Percentiles rank a stretch among this genome's conserved stretches.
These are phyloP conservation scores for Aspergillus fumigatiaffinis DNA, from an alignment of 2,329 filamentous ascomycete genomes.

Conservation along the genomic window DNA sequence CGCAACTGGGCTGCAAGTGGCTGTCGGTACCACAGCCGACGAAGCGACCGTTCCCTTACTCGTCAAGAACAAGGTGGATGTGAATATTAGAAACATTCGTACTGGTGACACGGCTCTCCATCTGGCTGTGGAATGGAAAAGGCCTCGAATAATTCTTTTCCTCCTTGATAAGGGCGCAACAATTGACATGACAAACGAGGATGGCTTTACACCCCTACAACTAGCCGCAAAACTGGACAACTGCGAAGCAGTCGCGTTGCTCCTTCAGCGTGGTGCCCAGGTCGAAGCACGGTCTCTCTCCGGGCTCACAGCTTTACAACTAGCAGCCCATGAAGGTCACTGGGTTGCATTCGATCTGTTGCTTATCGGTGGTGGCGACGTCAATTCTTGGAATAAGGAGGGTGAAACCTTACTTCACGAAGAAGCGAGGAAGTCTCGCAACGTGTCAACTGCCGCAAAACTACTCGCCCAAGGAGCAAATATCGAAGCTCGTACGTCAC, in stretches of 20 bases:
- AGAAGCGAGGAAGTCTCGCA: constrained; percentile 15
- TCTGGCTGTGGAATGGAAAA: constrained; percentile 19
- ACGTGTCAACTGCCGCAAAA: constrained; percentile 16
- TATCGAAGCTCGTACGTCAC: constrained; percentile 23
- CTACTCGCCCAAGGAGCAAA: constrained; percentile 25
- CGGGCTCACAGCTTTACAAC: constrained; percentile 25
- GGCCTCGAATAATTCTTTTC: constrained; percentile 25
- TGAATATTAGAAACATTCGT: constrained; percentile 20
- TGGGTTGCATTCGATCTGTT: constrained; percentile 31
- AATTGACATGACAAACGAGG: constrained; percentile 20
- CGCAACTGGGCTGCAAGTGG: constrained; percentile 19
- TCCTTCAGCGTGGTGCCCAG: constrained; percentile 23
- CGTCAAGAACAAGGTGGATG: constrained; percentile 21
- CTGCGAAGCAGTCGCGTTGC: constrained; percentile 25
- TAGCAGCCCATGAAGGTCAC: constrained; percentile 19
- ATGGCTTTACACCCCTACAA: constrained; percentile 27
- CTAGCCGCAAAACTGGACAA: constrained; percentile 26
- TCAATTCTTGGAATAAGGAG: constrained; percentile 27
- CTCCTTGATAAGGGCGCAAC: constrained; percentile 27
- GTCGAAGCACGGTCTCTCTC: constrained; percentile 20
- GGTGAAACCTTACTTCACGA: constrained; percentile 28
- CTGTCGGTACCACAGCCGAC: constrained; percentile 26
- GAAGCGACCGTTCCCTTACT: constrained; percentile 29
- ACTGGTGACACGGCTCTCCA: constrained; percentile 29
- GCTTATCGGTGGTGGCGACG: constrained; percentile 25